phyloP scores from a whole-genome alignment of 345 rosid species.

The Corymbia maculata region DNA sequence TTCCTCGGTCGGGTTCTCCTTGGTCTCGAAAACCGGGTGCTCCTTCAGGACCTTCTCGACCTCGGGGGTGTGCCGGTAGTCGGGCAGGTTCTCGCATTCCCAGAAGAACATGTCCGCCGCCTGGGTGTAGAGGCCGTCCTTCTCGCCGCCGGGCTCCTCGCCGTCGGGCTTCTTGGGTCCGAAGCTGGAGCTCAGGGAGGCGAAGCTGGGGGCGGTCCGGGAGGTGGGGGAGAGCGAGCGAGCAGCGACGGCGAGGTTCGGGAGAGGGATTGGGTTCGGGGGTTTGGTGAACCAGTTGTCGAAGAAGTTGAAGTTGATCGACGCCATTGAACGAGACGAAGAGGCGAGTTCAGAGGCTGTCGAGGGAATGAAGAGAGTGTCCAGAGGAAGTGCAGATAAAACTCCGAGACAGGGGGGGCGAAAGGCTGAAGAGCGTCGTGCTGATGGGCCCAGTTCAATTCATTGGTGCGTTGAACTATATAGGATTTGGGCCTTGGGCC shows the following conservation, averaged over 20 bases:
- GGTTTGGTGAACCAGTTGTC: constrained; percentile 76
- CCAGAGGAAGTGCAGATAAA: neutral
- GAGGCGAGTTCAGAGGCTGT: too few species aligned
- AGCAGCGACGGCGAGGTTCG: constrained; percentile 33
- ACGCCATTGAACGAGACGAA: constrained; percentile 31
- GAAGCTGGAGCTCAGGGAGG: constrained; percentile 40
- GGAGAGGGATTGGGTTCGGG: constrained; percentile 43
- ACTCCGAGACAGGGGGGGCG: too few species aligned
- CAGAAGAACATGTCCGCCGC: constrained; percentile 57
- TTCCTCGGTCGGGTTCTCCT: constrained; percentile 58
- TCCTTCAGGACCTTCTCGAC: constrained; percentile 59
- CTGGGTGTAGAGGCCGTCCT: constrained; percentile 29
- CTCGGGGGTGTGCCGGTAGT: constrained; percentile 66
- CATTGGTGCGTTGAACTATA: neutral
- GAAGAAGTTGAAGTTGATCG: constrained; percentile 71
- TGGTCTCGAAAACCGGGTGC: constrained; percentile 48
- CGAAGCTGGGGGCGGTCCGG: constrained; percentile 32
- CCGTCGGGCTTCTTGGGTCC: constrained; percentile 18
- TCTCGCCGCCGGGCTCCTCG: constrained; percentile 17
- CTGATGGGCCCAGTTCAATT: neutral
- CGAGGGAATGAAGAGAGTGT: neutral
- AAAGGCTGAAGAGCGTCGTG: neutral
- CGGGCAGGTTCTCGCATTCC: constrained; percentile 76
- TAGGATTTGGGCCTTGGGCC: neutral
- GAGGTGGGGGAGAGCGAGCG: constrained; percentile 9